Evolutionary conservation across 2,329 filamentous ascomycete genomes (phyloP).

Genomic region (Arthrobotrys conoides): DNA sequence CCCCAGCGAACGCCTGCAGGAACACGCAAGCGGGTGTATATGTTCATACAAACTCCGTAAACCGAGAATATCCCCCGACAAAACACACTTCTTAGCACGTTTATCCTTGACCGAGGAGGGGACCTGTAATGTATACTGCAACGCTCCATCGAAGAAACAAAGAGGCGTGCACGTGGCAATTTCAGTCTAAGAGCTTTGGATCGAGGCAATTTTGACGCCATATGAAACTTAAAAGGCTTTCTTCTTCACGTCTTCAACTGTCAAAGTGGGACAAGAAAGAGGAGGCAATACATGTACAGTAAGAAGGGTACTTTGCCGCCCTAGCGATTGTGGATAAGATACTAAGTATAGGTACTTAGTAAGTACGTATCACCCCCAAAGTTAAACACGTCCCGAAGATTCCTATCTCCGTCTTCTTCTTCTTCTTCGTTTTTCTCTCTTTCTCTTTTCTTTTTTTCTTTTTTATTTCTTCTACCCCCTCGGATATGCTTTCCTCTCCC

Average conservation of each 20-base stretch:
- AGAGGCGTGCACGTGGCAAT: neutral
- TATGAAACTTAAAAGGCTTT: neutral
- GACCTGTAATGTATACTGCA: no score
- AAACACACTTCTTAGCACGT: no score
- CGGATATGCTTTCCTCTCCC: no score
- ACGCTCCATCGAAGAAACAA: neutral
- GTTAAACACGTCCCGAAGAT: no score
- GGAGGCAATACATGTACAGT: neutral
- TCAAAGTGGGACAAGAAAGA: slow-evolving; percentile 19
- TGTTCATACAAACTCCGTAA: neutral
- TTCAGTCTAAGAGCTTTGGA: neutral
- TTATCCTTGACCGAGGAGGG: no score
- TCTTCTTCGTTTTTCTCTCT: no score
- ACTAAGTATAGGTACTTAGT: no score
- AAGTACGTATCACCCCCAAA: no score
- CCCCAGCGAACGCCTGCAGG: neutral
- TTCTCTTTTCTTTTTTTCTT: no score
- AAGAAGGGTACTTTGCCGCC: neutral
- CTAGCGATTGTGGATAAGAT: neutral
- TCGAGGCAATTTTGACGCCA: slow-evolving; percentile 8
- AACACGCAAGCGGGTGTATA: slow-evolving; percentile 16
- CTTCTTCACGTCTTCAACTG: slow-evolving; percentile 15
- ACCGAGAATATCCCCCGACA: neutral
- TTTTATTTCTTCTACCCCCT: no score
- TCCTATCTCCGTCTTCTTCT: no score